These are phyloP conservation scores for Malus hybrid DNA, from an alignment of 331 rosid species.

Conservation along the genomic window DNA sequence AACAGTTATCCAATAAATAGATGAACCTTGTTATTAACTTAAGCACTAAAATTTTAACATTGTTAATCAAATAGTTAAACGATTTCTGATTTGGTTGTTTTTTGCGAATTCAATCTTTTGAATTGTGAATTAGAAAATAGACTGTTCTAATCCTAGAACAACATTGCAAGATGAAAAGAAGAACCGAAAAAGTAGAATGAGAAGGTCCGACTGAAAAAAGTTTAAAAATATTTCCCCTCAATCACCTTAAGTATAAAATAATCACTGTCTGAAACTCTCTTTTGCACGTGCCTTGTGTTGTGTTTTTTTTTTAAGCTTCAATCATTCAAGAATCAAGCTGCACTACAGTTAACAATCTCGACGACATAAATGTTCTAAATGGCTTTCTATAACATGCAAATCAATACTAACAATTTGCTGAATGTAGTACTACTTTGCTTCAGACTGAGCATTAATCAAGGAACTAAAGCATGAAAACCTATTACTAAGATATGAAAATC, in stretches of 20 bases:
- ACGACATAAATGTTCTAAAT: background rate
- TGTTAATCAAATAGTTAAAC: background rate
- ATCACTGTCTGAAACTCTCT: background rate
- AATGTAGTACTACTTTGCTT: background rate
- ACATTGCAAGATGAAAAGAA: background rate
- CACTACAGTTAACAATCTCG: background rate
- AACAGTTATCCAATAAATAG: too few relatives aligned
- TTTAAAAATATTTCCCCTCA: background rate
- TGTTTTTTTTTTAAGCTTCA: background rate
- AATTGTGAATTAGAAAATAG: background rate
- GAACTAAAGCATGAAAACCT: background rate
- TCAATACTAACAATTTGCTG: background rate
- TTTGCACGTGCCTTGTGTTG: background rate
- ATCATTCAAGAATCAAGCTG: background rate
- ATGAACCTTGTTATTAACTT: background rate
- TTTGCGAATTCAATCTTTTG: background rate
- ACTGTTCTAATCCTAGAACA: background rate
- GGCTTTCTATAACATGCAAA: background rate
- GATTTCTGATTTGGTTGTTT: too few relatives aligned
- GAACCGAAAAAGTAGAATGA: background rate
- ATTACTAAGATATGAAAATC: background rate
- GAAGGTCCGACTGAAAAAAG: background rate
- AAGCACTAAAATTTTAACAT: background rate
- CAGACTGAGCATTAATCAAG: background rate
- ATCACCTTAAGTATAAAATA: background rate